A percentile compares a stretch with the other conserved stretches of the same genome.
Conservation (phyloP, 2,329 filamentous ascomycete genomes). For the Fusarium chlamydosporum region DNA sequence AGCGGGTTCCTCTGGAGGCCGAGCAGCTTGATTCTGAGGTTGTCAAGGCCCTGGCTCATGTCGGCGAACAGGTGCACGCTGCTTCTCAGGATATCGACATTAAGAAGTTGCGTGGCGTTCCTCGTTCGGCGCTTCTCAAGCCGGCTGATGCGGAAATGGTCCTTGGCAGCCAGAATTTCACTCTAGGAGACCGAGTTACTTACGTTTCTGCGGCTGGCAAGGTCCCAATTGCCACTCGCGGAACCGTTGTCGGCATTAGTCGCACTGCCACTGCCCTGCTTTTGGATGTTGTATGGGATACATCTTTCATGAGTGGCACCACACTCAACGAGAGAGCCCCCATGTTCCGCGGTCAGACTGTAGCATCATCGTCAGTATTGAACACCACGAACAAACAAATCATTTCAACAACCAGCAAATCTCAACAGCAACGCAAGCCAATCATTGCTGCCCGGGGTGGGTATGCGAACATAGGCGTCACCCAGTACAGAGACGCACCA, state of each 20-base stretch:
- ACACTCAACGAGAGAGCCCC: slow-evolving; percentile 91
- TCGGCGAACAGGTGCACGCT: slow-evolving; percentile 74
- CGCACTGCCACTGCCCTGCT: slow-evolving; percentile 85
- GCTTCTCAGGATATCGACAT: slow-evolving; percentile 68
- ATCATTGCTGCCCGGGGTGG: slow-evolving; percentile 65
- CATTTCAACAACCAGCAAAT: slow-evolving; percentile 72
- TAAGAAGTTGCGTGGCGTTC: slow-evolving; percentile 83
- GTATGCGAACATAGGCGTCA: slow-evolving; percentile 68
- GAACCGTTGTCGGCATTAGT: slow-evolving; percentile 95
- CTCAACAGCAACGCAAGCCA: slow-evolving; percentile 67
- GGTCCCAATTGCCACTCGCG: slow-evolving; percentile 90
- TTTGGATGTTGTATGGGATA: slow-evolving; percentile 93
- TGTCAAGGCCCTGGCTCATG: slow-evolving; percentile 83
- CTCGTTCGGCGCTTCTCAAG: slow-evolving; percentile 88
- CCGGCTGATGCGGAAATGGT: slow-evolving; percentile 97
- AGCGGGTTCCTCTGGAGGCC: slow-evolving; percentile 94
- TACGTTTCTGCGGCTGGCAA: slow-evolving; percentile 95
- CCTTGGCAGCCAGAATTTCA: slow-evolving; percentile 85
- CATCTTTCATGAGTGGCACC: slow-evolving; percentile 96
- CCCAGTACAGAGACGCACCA: slow-evolving; percentile 72
- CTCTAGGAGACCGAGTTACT: slow-evolving; percentile 89
- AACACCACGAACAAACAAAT: slow-evolving; percentile 89
- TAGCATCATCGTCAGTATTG: slow-evolving; percentile 87
- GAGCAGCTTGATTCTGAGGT: slow-evolving; percentile 95
- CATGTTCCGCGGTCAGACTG: slow-evolving; percentile 93